phyloP scores from a whole-genome alignment of 73 alveolate genomes.

The Paramecium sexaurelia region DNA sequence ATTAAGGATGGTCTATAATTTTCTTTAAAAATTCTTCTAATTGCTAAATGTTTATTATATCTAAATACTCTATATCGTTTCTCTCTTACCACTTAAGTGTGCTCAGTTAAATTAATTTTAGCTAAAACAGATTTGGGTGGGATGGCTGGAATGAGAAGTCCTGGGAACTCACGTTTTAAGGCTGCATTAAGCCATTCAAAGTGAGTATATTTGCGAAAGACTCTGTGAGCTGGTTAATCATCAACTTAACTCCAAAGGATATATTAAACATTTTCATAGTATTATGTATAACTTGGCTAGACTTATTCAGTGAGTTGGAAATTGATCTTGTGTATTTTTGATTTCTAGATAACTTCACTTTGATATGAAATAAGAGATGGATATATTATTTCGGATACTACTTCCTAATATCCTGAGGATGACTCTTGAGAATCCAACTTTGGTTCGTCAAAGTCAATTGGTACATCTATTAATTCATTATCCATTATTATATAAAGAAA shows the following conservation, averaged over 20 bases:
- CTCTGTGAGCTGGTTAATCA: not conserved
- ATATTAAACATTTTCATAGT: not conserved
- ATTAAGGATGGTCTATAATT: not conserved
- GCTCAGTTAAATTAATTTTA: slow-evolving; percentile 18
- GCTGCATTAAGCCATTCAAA: slow-evolving; percentile 26
- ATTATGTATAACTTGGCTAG: not conserved
- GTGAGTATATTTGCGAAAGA: not conserved
- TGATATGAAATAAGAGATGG: not conserved
- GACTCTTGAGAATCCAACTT: not conserved
- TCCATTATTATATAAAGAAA: not conserved
- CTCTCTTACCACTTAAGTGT: not conserved
- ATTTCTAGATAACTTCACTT: not conserved
- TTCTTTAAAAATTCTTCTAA: slow-evolving; percentile 26
- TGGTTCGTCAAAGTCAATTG: slow-evolving; percentile 14
- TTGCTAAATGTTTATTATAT: not conserved
- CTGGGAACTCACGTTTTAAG: not conserved
- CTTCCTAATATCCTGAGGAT: not conserved
- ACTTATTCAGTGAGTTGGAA: slow-evolving; percentile 14
- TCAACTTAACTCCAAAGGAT: not conserved
- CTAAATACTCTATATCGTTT: not conserved
- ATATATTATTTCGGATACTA: not conserved
- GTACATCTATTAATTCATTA: slow-evolving; percentile 3
- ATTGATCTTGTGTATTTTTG: not conserved
- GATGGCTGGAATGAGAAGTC: slow-evolving; percentile 34
- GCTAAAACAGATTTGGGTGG: slow-evolving; percentile 18